Evolutionary conservation across 2,329 filamentous ascomycete genomes (phyloP), one percentile per base, ranked within the genome.

Genomic region (Aspergillus sp.): DNA sequence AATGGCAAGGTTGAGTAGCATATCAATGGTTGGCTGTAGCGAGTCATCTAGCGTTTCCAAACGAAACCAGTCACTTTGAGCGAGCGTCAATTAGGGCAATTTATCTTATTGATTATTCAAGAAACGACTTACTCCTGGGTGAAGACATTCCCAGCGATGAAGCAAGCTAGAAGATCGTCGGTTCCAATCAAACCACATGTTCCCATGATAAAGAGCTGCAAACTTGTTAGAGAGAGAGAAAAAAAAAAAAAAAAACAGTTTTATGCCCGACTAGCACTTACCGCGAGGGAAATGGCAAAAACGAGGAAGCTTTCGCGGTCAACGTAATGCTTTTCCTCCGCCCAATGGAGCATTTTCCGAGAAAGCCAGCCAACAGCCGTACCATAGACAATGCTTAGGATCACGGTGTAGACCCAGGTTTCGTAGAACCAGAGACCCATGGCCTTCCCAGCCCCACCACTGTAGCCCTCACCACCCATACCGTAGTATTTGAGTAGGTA

Each of bases 21-120:
- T 94, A 64, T 96, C 89, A 41, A 96, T 86, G 0, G 89, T 95
- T 0, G 89, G 89, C 62, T 96, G 89, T n/a, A 96, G 77, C 2
- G 86, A 90, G 64, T 96, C 91, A 56, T 95, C 90, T 57, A 85
- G 73, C 0, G 90, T 96, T 65, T 94, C 86, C 1, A 91, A 73
- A 0, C 90, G 84, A 67, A 95, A 96, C 88, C 88, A 94, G 67
- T 94, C 88, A 62, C 74, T 75, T 33, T 32, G 30, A 6, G 9
- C 35, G 30, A 6, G 9, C 35, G 41, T 52, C 38, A 57, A 61
- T 46, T 51, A 29, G 34, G 19, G 10, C 19, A 32, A 33, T 3
- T 6, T 39, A 27, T 19, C 19, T 19, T 19, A 19, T 19, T 19
- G 19, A 19, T 19, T 19, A 19, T 19, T 19, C 19, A 19, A 19